phyloP scores from a whole-genome alignment of 2,329 filamentous ascomycete genomes.

The Pseudogymnoascus sp. region DNA sequence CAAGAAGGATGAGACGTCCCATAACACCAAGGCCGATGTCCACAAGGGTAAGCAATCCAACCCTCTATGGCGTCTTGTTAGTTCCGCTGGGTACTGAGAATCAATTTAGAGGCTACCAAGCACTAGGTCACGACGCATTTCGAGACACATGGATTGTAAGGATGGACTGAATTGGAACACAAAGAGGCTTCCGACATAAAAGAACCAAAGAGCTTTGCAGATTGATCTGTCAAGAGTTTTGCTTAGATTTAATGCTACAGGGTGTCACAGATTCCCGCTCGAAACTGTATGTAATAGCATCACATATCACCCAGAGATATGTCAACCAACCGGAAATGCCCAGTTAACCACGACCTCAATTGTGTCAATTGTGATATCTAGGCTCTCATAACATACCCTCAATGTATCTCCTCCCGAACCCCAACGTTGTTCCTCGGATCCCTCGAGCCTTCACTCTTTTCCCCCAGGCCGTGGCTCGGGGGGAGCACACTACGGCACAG shows the following conservation, averaged over 20 bases:
- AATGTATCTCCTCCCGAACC: neutral
- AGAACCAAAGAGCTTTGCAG: no score
- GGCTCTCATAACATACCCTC: neutral
- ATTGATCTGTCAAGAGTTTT: no score
- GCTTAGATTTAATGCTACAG: no score
- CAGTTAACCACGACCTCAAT: no score
- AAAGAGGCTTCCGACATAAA: no score
- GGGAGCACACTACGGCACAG: neutral
- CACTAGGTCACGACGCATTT: neutral
- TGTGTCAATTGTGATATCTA: no score
- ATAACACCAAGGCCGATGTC: conserved; percentile 41
- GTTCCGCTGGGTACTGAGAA: conserved; percentile 26
- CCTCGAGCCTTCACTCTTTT: neutral
- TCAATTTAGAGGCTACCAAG: neutral
- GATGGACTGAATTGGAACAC: conserved; percentile 7
- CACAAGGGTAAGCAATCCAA: conserved; percentile 29
- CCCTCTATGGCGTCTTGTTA: neutral
- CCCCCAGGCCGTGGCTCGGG: neutral
- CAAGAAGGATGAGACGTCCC: conserved; percentile 46
- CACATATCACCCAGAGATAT: no score
- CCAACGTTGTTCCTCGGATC: neutral
- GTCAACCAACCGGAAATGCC: no score
- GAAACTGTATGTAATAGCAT: no score
- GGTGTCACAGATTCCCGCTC: no score
- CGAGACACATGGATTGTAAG: neutral